Evolutionary conservation across 768 basidiomycete genomes (phyloP), one percentile per base, ranked within the genome.

Genomic region (Pilatotrama ljubarskyi): DNA sequence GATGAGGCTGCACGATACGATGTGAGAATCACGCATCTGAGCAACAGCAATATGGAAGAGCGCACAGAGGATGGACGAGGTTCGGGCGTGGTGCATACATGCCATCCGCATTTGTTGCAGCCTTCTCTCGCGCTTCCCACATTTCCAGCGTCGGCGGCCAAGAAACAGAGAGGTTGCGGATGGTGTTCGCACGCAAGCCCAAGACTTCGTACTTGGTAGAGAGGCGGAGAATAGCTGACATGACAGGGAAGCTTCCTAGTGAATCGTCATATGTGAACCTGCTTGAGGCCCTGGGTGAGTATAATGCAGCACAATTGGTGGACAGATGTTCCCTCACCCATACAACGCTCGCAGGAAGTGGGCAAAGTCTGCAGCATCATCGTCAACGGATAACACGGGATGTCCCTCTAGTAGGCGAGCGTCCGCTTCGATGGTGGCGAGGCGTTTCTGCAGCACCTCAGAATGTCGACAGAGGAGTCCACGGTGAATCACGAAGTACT

Each of bases 51-150:
- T 38, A 37, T 48, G 18, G 17, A 18, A 24, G 4, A 36, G 76
- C 85, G 61, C 69, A 88, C 88, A 88, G 85, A 7, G 89, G 89
- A 70, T 90, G 87, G 17, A 88, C 84, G 43, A 85, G 76, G 15
- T 66, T 65, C 22, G 77, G 72, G 13, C 83, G 78, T n/a, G 85
- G 84, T 25, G 81, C 76, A 66, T 88, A 87, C 9, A 78, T 66
- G 17, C 84, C 86, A 40, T 75, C 71, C 1, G 73, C 40, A 61
- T 76, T 77, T 1, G 82, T 84, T 0, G 81, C 80, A 51, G 75
- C 79, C n/a, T 78, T 78, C 69, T 91, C 90, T 48, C 90, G 77
- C 36, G 75, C 66, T 54, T 90, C 88, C 90, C 90, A 92, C 54
- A 80, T 77, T 11, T 75, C 57, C 46, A 91, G 79, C n/a, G 73